A percentile compares a stretch with the other conserved stretches of the same genome.
Evolutionary conservation across 2,329 filamentous ascomycete genomes (phyloP).

Genomic region (Cladobotryum protrusum): DNA sequence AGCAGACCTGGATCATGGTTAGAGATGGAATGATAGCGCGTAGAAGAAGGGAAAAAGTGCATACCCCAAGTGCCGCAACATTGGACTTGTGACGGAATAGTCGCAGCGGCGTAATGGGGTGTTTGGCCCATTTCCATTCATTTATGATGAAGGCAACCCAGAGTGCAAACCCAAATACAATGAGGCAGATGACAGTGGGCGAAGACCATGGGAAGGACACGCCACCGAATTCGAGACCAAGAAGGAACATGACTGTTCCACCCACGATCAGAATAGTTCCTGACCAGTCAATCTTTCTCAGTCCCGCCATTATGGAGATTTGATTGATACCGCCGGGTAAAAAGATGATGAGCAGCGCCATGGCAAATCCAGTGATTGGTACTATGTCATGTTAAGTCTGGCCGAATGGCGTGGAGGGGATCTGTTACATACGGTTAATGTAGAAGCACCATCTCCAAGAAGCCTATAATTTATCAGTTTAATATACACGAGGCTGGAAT

Average conservation of each 20-base stretch:
- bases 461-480: neutral
- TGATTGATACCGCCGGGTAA: conserved; percentile 63
- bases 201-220: conserved; percentile 56
- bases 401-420: neutral
- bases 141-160: conserved; percentile 49
- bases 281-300: conserved; percentile 55
- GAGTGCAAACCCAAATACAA: conserved; percentile 51
- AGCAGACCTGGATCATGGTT: conserved; percentile 37
- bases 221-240: conserved; percentile 65
- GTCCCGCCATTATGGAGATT: conserved; percentile 54
- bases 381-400: conserved; percentile 20
- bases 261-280: conserved; percentile 59
- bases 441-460: too few relatives aligned
- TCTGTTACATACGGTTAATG: too few relatives aligned
- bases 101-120: conserved; percentile 54
- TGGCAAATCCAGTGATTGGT: conserved; percentile 37
- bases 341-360: conserved; percentile 50
- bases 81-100: too few relatives aligned
- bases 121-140: conserved; percentile 57
- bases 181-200: conserved; percentile 53
- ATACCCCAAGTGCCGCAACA: too few relatives aligned
- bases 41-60: too few relatives aligned
- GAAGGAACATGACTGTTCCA: conserved; percentile 61
- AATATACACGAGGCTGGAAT: neutral
- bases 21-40: conserved; percentile 43